Base-by-base conservation (phyloP, 164 flowering plant species). In the Vitis rotundifolia region DNA sequence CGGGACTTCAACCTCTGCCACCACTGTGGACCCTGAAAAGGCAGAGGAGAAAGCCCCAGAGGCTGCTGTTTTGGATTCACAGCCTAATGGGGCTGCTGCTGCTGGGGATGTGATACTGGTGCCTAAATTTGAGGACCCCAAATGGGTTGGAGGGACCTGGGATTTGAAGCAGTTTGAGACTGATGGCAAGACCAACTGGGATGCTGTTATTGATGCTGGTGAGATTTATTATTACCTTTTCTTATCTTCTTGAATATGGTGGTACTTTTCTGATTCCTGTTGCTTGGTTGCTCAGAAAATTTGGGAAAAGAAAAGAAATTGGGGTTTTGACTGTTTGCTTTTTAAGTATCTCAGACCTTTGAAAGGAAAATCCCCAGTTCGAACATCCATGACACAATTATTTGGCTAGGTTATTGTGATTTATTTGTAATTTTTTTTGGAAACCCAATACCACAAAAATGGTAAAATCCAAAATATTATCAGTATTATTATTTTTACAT, bases 121-220 rank as follows among this genome's bases (percentile, higher is more conserved):
- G 63, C 70, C 31, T 15, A 79, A 77, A 44, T 93, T 88, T 73
- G 78, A 75, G 77, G 84, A 95, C 59, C 83, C 87, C 13, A 90
- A 73, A 74, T 95, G 99, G 98, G 85, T 89, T 51, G 80, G 70
- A 47, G 97, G 97, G 71, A 93, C 97, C 71, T 95, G 98, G 99
- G 97, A 93, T 68, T 77, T 95, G 89, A 87, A 78, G 68, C 94
- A 85, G 89, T 91, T 95, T 76, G 69, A 63, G 75, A 93, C 90
- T 73, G 82, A 85, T 78, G 97, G 92, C 14, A 76, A 73, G 15
- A 85, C 97, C 48, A 77, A 93, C 77, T 95, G 97, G 98, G 98
- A 93, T 87, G 89, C 93, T 65, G 91, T 91, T 54, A 91, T 91
- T 83, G 97, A 91, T 81, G 97, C 98, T 75, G 98, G 99, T 95